Conservation (phyloP, 2,329 filamentous ascomycete genomes). For the Samsoniella hepiali region DNA sequence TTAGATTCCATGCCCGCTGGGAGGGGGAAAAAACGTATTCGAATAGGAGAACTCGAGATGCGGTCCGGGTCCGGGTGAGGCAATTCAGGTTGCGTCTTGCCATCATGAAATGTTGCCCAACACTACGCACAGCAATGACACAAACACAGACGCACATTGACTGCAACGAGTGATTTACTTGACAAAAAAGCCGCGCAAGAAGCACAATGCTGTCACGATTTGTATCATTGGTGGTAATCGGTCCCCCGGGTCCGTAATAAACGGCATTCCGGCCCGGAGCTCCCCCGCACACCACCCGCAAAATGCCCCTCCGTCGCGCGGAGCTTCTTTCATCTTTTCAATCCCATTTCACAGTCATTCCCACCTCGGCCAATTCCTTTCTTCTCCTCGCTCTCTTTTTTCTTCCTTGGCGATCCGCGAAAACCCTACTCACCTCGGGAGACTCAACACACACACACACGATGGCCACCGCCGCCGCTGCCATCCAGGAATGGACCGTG, state of each 20-base stretch:
- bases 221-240: not conserved
- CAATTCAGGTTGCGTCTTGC: too few relatives aligned
- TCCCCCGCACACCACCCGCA: not conserved
- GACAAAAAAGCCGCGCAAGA: too few relatives aligned
- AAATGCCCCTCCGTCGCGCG: not conserved
- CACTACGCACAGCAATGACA: too few relatives aligned
- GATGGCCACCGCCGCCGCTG: conserved; percentile 28
- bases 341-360: not conserved
- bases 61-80: too few relatives aligned
- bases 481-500: conserved; percentile 49
- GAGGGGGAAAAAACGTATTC: too few relatives aligned
- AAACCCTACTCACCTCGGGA: not conserved
- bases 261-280: not conserved
- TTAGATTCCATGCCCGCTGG: too few relatives aligned
- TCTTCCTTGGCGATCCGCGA: not conserved
- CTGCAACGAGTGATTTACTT: too few relatives aligned
- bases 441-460: not conserved
- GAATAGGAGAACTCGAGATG: too few relatives aligned
- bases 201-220: too few relatives aligned
- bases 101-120: too few relatives aligned
- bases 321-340: not conserved
- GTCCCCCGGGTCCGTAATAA: not conserved
- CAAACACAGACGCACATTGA: too few relatives aligned
- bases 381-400: not conserved
- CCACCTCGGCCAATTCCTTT: not conserved